Percentiles rank a stretch among this genome's conserved stretches.
phyloP scores from a whole-genome alignment of 495 filamentous ascomycete genomes.

The Penicillium bialowiezense region DNA sequence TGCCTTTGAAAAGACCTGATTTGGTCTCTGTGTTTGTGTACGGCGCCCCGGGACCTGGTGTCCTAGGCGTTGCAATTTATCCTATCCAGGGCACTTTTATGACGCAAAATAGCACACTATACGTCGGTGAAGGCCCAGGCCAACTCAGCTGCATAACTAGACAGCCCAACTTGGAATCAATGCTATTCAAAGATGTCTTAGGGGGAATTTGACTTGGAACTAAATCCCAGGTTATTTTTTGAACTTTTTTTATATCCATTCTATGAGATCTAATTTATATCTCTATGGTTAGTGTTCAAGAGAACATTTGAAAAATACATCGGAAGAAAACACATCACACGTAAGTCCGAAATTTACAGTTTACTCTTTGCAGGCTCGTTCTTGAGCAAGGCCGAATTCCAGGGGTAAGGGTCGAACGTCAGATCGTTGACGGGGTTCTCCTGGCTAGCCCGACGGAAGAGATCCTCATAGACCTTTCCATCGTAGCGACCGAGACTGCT shows the following conservation, averaged over 20 bases:
- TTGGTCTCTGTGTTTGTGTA: too few species aligned
- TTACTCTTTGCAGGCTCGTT: constrained; percentile 42
- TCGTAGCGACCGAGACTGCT: constrained; percentile 61
- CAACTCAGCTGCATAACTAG: too few species aligned
- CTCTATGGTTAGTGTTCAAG: constrained; percentile 8
- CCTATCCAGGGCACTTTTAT: too few species aligned
- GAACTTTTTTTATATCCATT: neutral
- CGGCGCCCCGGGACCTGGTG: too few species aligned
- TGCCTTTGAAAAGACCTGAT: too few species aligned
- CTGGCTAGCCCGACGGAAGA: constrained; percentile 63
- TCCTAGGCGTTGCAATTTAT: too few species aligned
- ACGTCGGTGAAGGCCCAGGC: too few species aligned
- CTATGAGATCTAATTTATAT: constrained; percentile 15
- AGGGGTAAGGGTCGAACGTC: constrained; percentile 65
- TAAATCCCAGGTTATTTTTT: too few species aligned
- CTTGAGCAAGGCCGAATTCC: constrained; percentile 57
- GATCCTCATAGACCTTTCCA: constrained; percentile 67
- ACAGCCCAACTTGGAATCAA: too few species aligned
- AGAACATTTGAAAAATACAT: constrained; percentile 4
- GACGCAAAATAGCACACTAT: too few species aligned
- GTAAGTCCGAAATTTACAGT: constrained; percentile 21
- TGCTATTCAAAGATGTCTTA: too few species aligned
- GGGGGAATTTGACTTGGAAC: too few species aligned
- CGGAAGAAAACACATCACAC: constrained; percentile 7
- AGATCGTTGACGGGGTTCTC: constrained; percentile 66